phyloP scores from a whole-genome alignment of 768 basidiomycete genomes.

The Mycena maculata region DNA sequence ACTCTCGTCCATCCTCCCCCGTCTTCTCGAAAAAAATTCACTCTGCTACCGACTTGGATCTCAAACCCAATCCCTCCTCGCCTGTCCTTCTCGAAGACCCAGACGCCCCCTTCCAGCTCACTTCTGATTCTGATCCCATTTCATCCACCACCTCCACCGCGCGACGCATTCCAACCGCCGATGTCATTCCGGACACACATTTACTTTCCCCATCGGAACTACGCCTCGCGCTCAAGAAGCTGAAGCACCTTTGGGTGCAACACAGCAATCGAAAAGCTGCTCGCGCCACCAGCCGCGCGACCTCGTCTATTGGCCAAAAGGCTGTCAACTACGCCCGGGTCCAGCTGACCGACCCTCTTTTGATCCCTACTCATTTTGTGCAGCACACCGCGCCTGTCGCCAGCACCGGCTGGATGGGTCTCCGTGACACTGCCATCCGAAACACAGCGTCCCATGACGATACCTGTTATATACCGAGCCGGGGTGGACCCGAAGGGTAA shows the following conservation, averaged over 20 bases:
- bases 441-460: background rate
- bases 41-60: background rate
- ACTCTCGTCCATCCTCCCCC: background rate
- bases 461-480: no score
- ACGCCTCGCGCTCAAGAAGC: background rate
- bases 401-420: conserved; percentile 5
- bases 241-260: background rate
- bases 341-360: background rate
- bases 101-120: no score
- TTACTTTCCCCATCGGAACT: no score
- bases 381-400: background rate
- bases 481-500: background rate
- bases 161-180: no score
- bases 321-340: background rate
- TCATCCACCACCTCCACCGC: no score
- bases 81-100: no score
- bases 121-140: no score
- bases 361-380: background rate
- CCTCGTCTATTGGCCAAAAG: background rate
- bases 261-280: background rate
- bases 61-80: no score
- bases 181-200: no score
- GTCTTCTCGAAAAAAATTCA: background rate
- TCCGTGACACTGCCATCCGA: background rate
- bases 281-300: background rate